phyloP scores from a whole-genome alignment of 2,329 filamentous ascomycete species.

The Trichophyton mentagrophytes region DNA sequence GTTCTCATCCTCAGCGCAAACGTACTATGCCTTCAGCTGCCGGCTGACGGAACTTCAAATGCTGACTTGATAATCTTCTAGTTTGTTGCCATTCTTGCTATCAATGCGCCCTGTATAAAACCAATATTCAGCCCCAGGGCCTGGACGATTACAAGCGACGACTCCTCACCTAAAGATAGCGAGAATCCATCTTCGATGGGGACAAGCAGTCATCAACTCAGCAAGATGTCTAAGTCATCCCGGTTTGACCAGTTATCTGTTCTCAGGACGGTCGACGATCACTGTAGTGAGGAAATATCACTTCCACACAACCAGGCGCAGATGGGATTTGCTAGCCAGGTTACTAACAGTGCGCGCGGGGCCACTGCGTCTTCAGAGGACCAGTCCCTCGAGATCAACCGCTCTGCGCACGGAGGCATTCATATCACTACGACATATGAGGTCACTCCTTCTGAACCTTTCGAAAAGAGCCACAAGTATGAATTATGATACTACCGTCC shows the following conservation, averaged over 20 bases:
- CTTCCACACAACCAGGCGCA: neutral
- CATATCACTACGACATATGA: neutral
- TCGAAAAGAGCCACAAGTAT: neutral
- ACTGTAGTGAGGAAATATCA: slow-evolving; percentile 7
- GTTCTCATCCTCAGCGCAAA: neutral
- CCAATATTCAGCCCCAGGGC: slow-evolving; percentile 22
- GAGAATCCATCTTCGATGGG: neutral
- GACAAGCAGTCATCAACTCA: slow-evolving; percentile 5
- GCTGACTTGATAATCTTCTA: slow-evolving; percentile 8
- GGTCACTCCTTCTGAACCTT: neutral
- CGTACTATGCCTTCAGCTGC: neutral
- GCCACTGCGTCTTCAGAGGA: neutral
- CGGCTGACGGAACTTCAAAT: neutral
- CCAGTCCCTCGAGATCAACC: neutral
- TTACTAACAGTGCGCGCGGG: neutral
- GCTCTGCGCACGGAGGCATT: neutral
- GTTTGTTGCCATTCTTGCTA: slow-evolving; percentile 35
- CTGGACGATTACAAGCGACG: slow-evolving; percentile 1
- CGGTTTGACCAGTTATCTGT: slow-evolving; percentile 7
- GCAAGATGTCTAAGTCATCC: neutral
- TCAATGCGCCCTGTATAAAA: slow-evolving; percentile 33
- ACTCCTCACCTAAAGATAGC: slow-evolving; percentile 3
- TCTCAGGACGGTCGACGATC: neutral
- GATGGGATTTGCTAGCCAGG: neutral
- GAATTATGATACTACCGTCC: neutral